Conservation (phyloP, 441 rosid genomes). For the Erodium trifolium region DNA sequence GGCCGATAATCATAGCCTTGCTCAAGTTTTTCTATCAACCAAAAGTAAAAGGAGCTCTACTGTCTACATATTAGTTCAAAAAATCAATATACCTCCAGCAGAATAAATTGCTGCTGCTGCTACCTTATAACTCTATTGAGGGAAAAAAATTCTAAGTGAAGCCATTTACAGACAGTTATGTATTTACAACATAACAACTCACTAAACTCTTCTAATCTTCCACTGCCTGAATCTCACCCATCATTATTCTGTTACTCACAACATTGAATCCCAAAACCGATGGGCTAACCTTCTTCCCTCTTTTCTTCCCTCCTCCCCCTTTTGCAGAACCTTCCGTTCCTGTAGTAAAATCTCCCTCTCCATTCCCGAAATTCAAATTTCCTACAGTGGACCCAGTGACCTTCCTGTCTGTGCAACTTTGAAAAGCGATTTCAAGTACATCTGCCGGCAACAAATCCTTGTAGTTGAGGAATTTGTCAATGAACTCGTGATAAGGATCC, state of each 20-base stretch:
- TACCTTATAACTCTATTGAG: no score
- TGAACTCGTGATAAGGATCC: constrained; percentile 79
- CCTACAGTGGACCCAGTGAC: constrained; percentile 20
- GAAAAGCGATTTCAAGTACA: constrained; percentile 75
- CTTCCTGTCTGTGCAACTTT: constrained; percentile 38
- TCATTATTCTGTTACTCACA: constrained; percentile 95
- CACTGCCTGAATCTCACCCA: constrained; percentile 90
- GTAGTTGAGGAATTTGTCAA: constrained; percentile 81
- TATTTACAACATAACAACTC: constrained; percentile 33
- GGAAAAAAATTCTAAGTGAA: constrained; percentile 12
- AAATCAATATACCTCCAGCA: constrained; percentile 39
- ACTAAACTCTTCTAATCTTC: constrained; percentile 42
- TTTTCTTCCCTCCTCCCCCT: constrained; percentile 71
- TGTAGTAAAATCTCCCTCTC: constrained; percentile 15
- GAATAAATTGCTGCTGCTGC: no score
- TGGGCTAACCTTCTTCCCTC: constrained; percentile 77
- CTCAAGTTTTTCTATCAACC: no score
- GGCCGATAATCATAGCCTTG: no score
- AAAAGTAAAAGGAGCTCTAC: no score
- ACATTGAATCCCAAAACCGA: constrained; percentile 82
- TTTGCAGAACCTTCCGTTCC: constrained; percentile 36
- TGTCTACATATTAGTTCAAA: constrained; percentile 17
- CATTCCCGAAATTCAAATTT: constrained; percentile 32
- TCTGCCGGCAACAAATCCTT: constrained; percentile 65
- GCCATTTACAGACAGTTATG: constrained; percentile 31